Percentiles rank a stretch among this genome's conserved stretches.
Conservation (phyloP, 345 rosid genomes). For the Abelmoschus esculentus region DNA sequence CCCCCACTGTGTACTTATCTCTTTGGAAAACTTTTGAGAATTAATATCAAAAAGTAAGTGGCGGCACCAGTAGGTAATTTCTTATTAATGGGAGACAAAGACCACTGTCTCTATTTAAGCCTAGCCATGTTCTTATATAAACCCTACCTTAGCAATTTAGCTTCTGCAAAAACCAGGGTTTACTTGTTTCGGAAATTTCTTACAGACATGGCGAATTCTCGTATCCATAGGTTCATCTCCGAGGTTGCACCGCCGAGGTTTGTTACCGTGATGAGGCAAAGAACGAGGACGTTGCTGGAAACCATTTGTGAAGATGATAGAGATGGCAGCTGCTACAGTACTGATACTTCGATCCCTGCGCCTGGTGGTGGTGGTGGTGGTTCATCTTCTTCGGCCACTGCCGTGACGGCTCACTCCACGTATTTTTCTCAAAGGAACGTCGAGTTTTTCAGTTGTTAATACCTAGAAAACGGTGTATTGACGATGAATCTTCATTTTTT, state of each 20-base stretch:
- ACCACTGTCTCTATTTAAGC: conserved; percentile 20
- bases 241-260: conserved; percentile 87
- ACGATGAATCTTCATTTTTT: background rate
- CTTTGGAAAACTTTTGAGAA: conserved; percentile 5
- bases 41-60: conserved; percentile 25
- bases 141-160: conserved; percentile 4
- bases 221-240: conserved; percentile 52
- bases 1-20: conserved; percentile 8
- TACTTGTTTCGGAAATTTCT: background rate
- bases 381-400: conserved; percentile 8
- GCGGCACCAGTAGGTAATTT: conserved; percentile 25
- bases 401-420: conserved; percentile 9
- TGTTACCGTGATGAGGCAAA: conserved; percentile 55
- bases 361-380: background rate
- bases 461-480: conserved; percentile 12
- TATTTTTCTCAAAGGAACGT: conserved; percentile 27
- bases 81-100: conserved; percentile 14
- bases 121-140: conserved; percentile 18
- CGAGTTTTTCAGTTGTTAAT: conserved; percentile 22
- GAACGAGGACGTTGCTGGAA: conserved; percentile 58
- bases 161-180: conserved; percentile 15
- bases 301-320: conserved; percentile 82
- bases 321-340: conserved; percentile 2
- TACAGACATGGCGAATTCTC: conserved; percentile 48
- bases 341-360: background rate